Evolutionary conservation across 805 yeast genomes (phyloP).

Genomic region (Hanseniaspora hatyaiensis): DNA sequence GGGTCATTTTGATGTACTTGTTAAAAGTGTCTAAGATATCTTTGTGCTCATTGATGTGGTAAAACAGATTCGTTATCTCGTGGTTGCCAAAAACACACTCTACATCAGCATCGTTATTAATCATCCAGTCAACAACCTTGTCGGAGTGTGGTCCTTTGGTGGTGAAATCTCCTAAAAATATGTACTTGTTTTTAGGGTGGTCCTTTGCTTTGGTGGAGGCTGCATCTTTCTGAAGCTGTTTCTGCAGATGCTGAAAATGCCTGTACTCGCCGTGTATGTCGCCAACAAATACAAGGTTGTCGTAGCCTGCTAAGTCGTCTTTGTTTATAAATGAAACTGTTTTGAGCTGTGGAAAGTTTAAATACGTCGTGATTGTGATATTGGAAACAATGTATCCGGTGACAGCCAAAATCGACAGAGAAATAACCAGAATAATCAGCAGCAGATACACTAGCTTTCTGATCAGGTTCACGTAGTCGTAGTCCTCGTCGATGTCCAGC

Average conservation of each 20-base stretch:
- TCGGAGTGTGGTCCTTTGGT: conserved; percentile 73
- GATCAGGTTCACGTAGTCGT: background rate
- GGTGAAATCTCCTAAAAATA: conserved; percentile 74
- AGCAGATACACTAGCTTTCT: background rate
- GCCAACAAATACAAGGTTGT: conserved; percentile 51
- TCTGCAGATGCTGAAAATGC: too few species aligned
- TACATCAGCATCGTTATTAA: conserved; percentile 37
- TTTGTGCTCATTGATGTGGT: conserved; percentile 35
- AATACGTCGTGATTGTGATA: background rate
- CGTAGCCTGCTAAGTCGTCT: conserved; percentile 27
- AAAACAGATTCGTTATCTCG: conserved; percentile 56
- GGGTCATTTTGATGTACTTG: conserved; percentile 19
- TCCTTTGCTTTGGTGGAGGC: conserved; percentile 22
- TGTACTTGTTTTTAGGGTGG: conserved; percentile 26
- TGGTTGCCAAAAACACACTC: conserved; percentile 84
- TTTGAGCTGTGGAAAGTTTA: background rate
- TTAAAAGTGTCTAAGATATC: conserved; percentile 15
- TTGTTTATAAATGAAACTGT: background rate
- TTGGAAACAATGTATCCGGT: background rate
- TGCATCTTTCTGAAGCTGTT: too few species aligned
- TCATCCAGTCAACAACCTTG: conserved; percentile 54
- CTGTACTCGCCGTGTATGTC: conserved; percentile 76
- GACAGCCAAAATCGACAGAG: background rate
- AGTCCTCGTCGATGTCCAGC: background rate
- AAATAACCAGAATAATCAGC: background rate